Evolutionary conservation across 257 asterid species (phyloP).

Genomic region (Solanum acaule): DNA sequence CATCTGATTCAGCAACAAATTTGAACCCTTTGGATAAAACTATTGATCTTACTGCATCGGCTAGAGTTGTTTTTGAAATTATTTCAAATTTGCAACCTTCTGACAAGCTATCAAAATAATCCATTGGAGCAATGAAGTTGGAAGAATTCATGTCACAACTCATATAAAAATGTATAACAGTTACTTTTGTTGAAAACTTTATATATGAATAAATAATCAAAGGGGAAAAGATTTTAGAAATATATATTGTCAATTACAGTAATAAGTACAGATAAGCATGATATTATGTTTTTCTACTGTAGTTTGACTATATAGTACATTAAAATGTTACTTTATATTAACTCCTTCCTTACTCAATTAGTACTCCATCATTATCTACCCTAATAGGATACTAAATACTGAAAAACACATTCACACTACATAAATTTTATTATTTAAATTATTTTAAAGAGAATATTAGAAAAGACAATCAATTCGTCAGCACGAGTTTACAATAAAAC

Average conservation of each 20-base stretch:
- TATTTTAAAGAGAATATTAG: too few relatives aligned
- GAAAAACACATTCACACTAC: too few relatives aligned
- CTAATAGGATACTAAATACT: too few relatives aligned
- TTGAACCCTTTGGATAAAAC: not conserved
- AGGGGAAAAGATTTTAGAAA: not conserved
- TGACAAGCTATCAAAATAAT: too few relatives aligned
- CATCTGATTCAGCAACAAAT: not conserved
- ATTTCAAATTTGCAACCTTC: not conserved
- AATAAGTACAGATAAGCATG: not conserved
- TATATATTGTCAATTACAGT: not conserved
- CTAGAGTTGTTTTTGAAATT: not conserved
- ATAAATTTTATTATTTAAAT: too few relatives aligned
- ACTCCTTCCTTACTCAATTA: too few relatives aligned
- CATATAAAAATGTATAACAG: not conserved
- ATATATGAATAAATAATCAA: not conserved
- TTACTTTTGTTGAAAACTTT: not conserved
- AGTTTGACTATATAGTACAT: too few relatives aligned
- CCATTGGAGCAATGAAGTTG: not conserved
- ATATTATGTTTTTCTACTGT: not conserved
- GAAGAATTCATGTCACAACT: not conserved
- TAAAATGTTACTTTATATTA: too few relatives aligned
- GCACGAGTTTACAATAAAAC: too few relatives aligned
- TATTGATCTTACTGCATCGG: not conserved
- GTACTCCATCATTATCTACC: too few relatives aligned
- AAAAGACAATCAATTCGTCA: too few relatives aligned